phyloP scores from a whole-genome alignment of 805 yeast genomes.

The Lachancea sp. region DNA sequence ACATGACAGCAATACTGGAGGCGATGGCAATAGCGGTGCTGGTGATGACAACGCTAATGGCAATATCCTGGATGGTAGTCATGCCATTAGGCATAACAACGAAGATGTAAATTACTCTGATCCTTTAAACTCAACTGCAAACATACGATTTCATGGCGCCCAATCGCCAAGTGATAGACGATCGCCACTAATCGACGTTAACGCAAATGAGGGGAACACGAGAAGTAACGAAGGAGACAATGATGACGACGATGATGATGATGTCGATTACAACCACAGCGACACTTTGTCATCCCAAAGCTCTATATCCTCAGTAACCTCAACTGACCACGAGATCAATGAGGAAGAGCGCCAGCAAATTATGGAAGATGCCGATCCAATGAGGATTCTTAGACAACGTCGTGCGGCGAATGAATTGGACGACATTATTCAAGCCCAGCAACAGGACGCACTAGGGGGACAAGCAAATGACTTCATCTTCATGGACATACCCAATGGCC shows the following conservation, averaged over 20 bases:
- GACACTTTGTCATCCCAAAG: conserved; percentile 20
- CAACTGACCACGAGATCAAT: conserved; percentile 6
- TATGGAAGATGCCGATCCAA: conserved; percentile 17
- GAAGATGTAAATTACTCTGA: too few relatives aligned
- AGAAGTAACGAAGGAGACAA: too few relatives aligned
- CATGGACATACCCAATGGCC: conserved; percentile 2
- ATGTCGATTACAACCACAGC: conserved; percentile 13
- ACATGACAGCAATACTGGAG: not conserved
- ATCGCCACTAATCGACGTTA: too few relatives aligned
- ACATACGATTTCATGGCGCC: too few relatives aligned
- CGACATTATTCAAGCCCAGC: conserved; percentile 14
- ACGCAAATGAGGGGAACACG: too few relatives aligned
- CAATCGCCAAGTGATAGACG: too few relatives aligned
- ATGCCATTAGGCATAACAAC: too few relatives aligned
- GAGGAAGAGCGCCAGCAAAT: conserved; percentile 16
- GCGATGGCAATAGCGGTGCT: not conserved
- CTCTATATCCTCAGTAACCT: conserved; percentile 8
- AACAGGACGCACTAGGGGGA: conserved; percentile 4
- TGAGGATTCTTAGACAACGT: conserved; percentile 17
- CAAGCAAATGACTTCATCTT: conserved; percentile 11
- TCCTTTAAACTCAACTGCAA: too few relatives aligned
- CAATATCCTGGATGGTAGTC: too few relatives aligned
- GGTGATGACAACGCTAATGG: not conserved
- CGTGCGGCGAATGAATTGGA: conserved; percentile 25
- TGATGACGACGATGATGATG: conserved; percentile 24